Conservation (phyloP, 441 rosid species). For the Aleurites moluccanus region DNA sequence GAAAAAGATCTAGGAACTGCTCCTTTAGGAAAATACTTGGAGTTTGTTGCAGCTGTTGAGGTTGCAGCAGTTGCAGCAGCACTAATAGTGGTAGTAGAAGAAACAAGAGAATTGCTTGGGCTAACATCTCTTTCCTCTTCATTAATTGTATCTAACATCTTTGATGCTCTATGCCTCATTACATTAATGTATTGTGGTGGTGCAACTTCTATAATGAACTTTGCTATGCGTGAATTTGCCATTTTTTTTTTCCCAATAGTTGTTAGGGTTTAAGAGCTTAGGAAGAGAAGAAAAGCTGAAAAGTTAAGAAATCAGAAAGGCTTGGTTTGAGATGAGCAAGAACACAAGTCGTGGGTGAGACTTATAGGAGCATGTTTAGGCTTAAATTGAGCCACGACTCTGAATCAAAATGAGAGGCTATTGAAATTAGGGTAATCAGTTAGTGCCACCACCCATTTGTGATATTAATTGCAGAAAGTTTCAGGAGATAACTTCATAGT, state of each 20-base stretch:
- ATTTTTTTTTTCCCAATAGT: slow-evolving; percentile 23
- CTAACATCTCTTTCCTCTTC: slow-evolving; percentile 71
- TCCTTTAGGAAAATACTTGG: slow-evolving; percentile 41
- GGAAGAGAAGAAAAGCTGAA: slow-evolving; percentile 7
- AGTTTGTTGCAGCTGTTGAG: too few relatives aligned
- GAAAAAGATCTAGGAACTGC: slow-evolving; percentile 44
- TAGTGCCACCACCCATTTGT: slow-evolving; percentile 57
- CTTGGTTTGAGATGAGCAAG: slow-evolving; percentile 29
- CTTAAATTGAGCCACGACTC: slow-evolving; percentile 36
- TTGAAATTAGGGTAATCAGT: slow-evolving; percentile 26
- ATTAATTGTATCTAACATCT: slow-evolving; percentile 77
- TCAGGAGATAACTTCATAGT: neutral
- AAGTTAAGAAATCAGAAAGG: neutral
- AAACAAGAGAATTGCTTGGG: slow-evolving; percentile 30
- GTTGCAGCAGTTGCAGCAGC: slow-evolving; percentile 9
- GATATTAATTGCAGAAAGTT: slow-evolving; percentile 33
- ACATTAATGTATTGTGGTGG: slow-evolving; percentile 84
- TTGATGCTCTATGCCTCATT: slow-evolving; percentile 65
- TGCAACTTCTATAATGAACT: slow-evolving; percentile 74
- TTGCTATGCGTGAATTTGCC: slow-evolving; percentile 72
- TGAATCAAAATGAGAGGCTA: slow-evolving; percentile 22
- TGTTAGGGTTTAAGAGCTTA: neutral
- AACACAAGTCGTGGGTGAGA: slow-evolving; percentile 20
- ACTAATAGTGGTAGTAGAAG: slow-evolving; percentile 25
- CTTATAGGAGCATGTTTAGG: slow-evolving; percentile 39